A percentile compares a stretch with the other conserved stretches of the same genome.
These are phyloP conservation scores for Cryptococcus sp. DNA, from an alignment of 1,284 basidiomycete genomes.

Conservation along the genomic window DNA sequence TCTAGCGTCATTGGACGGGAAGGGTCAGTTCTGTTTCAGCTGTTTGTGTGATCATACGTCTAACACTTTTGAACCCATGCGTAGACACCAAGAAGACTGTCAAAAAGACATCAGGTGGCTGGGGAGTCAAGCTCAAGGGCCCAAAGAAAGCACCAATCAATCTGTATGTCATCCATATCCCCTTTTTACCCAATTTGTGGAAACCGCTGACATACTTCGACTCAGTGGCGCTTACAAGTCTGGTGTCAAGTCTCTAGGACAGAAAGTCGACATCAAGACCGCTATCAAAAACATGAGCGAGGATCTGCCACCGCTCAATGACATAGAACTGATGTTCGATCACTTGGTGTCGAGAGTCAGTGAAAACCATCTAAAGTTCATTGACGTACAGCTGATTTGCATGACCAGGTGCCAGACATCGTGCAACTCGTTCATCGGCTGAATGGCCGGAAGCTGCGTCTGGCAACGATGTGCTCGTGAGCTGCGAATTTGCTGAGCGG, in stretches of 20 bases:
- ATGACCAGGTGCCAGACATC: constrained; percentile 34
- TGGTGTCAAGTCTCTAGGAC: constrained; percentile 31
- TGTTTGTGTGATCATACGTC: not conserved
- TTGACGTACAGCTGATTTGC: not conserved
- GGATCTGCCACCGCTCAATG: constrained; percentile 71
- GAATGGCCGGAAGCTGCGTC: constrained; percentile 78
- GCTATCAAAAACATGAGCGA: constrained; percentile 42
- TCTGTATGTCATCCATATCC: constrained; percentile 22
- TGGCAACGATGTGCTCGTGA: constrained; percentile 87
- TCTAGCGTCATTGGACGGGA: constrained; percentile 15
- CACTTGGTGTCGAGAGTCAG: constrained; percentile 61
- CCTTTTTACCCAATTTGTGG: not conserved
- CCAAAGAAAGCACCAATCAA: constrained; percentile 34
- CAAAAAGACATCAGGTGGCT: constrained; percentile 36
- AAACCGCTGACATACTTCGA: not conserved
- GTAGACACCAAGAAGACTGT: not conserved
- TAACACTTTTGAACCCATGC: not conserved
- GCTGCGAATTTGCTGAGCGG: constrained; percentile 10
- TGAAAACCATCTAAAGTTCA: not conserved
- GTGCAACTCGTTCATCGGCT: constrained; percentile 66
- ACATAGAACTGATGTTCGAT: constrained; percentile 79
- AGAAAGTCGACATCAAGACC: constrained; percentile 21
- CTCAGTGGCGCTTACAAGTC: constrained; percentile 28
- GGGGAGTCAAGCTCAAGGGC: constrained; percentile 26
- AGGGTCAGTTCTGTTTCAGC: constrained; percentile 10